These are phyloP conservation scores for Ganoderma lingzhi DNA, from an alignment of 1,284 basidiomycete genomes.

Conservation along the genomic window DNA sequence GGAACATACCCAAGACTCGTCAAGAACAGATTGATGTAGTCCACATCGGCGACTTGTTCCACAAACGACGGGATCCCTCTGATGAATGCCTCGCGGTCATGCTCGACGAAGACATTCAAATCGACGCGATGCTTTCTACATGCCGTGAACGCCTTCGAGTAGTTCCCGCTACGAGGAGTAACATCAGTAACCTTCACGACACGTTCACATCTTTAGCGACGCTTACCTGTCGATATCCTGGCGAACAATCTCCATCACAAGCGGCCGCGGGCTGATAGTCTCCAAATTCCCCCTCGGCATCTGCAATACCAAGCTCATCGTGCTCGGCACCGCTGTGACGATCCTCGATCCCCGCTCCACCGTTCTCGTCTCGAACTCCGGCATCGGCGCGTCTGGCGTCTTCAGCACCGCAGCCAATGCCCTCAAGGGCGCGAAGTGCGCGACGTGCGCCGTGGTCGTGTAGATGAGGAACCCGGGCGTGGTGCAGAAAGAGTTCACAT, in stretches of 20 bases:
- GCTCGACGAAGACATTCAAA: conserved; percentile 87
- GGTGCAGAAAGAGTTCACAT: conserved; percentile 84
- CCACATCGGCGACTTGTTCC: conserved; percentile 88
- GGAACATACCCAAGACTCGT: conserved; percentile 79
- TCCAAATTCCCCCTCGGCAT: conserved; percentile 99
- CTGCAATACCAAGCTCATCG: conserved; percentile 93
- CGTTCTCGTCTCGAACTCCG: conserved; percentile 75
- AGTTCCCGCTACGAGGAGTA: conserved; percentile 59
- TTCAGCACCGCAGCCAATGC: conserved; percentile 44
- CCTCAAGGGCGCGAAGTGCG: conserved; percentile 74
- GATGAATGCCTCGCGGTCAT: conserved; percentile 78
- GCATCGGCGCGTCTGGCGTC: conserved; percentile 38
- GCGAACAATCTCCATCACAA: conserved; percentile 87
- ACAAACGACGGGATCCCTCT: conserved; percentile 73
- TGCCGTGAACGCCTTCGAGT: conserved; percentile 87
- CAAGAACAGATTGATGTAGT: conserved; percentile 94
- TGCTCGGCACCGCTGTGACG: conserved; percentile 84
- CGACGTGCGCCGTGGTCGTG: conserved; percentile 87
- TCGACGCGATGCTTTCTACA: conserved; percentile 96
- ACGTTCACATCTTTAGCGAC: neutral
- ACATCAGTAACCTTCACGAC: neutral
- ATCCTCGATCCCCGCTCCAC: conserved; percentile 90
- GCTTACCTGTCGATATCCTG: conserved; percentile 78
- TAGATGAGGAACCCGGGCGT: conserved; percentile 87
- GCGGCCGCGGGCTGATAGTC: conserved; percentile 91